These are phyloP conservation scores for Colletotrichum viniferum DNA, from an alignment of 2,329 filamentous ascomycete species.

Conservation along the genomic window DNA sequence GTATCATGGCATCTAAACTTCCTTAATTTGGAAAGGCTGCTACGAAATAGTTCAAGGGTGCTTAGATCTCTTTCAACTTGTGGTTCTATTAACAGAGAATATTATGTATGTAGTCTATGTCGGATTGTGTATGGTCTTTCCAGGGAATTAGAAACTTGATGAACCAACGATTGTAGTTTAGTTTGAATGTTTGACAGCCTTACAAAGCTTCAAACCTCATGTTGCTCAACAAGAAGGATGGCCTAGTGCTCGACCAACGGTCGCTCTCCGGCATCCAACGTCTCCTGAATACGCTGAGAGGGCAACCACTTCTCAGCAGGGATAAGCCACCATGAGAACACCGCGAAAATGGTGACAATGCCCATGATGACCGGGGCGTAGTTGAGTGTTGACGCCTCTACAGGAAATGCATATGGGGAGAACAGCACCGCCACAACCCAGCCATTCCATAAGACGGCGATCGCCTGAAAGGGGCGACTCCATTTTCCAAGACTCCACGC, in stretches of 20 bases:
- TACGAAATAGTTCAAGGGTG: background rate
- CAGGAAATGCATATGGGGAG: conserved; percentile 49
- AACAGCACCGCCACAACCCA: conserved; percentile 54
- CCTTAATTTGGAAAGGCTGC: background rate
- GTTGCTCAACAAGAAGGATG: background rate
- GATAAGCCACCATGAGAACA: conserved; percentile 52
- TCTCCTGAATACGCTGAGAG: conserved; percentile 44
- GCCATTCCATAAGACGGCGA: conserved; percentile 52
- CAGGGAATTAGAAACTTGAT: background rate
- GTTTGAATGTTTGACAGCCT: background rate
- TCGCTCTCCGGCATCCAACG: conserved; percentile 26
- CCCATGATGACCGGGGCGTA: conserved; percentile 58
- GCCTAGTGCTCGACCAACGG: background rate
- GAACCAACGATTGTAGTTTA: background rate
- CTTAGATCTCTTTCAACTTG: background rate
- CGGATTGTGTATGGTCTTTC: background rate
- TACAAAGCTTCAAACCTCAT: background rate
- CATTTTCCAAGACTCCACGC: conserved; percentile 48
- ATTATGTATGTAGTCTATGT: background rate
- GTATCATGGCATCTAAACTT: background rate
- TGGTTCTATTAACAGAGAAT: background rate
- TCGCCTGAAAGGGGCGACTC: conserved; percentile 51
- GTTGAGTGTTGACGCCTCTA: conserved; percentile 45
- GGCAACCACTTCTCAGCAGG: conserved; percentile 52
- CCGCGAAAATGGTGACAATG: conserved; percentile 50